Evolutionary conservation across 352 stramenopile genomes (phyloP).

Genomic region (Phytophthora megakarya): DNA sequence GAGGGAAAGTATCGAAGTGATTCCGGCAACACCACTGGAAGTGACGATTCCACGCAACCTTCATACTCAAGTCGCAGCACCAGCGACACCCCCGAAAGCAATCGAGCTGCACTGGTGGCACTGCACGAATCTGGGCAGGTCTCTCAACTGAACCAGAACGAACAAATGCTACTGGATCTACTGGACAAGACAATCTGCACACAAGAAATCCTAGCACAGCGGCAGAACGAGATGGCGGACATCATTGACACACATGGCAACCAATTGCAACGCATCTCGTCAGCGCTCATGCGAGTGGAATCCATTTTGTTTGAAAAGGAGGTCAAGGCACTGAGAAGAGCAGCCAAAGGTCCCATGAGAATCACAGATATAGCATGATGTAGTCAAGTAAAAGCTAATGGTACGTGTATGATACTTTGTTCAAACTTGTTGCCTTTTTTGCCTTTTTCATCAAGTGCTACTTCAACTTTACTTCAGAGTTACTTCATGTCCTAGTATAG

Average conservation of each 20-base stretch:
- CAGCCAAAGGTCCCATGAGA: constrained; percentile 8
- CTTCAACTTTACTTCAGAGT: constrained; percentile 21
- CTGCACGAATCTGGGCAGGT: constrained; percentile 33
- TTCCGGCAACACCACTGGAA: constrained; percentile 6
- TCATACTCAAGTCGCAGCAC: background rate
- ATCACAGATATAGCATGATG: constrained; percentile 5
- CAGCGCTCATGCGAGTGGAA: constrained; percentile 73
- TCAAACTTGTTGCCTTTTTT: background rate
- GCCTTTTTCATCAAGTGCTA: constrained; percentile 11
- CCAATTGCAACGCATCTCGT: constrained; percentile 70
- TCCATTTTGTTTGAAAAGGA: constrained; percentile 52
- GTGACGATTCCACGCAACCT: background rate
- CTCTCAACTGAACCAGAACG: constrained; percentile 60
- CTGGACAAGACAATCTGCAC: constrained; percentile 82
- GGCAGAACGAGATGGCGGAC: constrained; percentile 75
- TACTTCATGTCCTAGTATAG: background rate
- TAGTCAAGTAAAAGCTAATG: background rate
- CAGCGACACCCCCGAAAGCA: constrained; percentile 12
- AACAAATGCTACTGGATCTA: constrained; percentile 75
- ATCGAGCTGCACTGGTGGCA: constrained; percentile 26
- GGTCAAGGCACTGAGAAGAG: constrained; percentile 2
- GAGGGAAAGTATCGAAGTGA: background rate
- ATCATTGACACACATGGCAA: constrained; percentile 67
- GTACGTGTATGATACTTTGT: no score
- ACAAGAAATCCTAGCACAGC: constrained; percentile 74